phyloP scores from a whole-genome alignment of 129 eudicot species.

The Centella asiatica region DNA sequence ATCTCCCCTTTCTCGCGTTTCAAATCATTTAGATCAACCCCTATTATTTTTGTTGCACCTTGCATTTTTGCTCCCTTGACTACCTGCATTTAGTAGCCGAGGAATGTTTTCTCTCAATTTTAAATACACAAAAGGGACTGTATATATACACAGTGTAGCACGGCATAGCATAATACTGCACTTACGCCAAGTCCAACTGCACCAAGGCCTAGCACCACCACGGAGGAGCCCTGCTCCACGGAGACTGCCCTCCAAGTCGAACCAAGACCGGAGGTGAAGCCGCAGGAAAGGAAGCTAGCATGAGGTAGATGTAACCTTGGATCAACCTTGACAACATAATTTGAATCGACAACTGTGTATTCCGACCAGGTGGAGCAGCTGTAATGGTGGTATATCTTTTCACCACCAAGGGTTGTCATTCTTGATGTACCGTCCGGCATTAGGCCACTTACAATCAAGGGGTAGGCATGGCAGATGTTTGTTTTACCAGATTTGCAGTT shows the following conservation, averaged over 20 bases:
- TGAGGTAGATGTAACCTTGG: conserved; percentile 17
- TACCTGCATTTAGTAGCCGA: conserved; percentile 18
- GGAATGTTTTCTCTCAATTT: too few species aligned
- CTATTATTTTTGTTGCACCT: conserved; percentile 26
- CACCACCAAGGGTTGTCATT: conserved; percentile 7
- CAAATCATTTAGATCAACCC: conserved; percentile 14
- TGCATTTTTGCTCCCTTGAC: conserved; percentile 26
- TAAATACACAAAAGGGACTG: too few species aligned
- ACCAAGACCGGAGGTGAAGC: conserved; percentile 25
- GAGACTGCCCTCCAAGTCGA: conserved; percentile 23
- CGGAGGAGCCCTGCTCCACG: conserved; percentile 20
- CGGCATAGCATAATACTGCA: too few species aligned
- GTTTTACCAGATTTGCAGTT: conserved; percentile 11
- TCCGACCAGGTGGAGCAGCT: conserved; percentile 34
- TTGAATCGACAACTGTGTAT: conserved; percentile 20
- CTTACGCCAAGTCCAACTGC: conserved; percentile 29
- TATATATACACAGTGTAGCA: not conserved
- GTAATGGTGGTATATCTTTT: conserved; percentile 13
- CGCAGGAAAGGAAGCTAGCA: conserved; percentile 32
- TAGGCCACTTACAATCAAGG: not conserved
- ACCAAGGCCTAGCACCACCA: conserved; percentile 30
- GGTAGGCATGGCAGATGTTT: conserved; percentile 7
- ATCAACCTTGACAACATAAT: conserved; percentile 27
- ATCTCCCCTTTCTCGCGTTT: conserved; percentile 12
- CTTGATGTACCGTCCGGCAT: conserved; percentile 22